A percentile compares a stretch with the other conserved stretches of the same genome.
Conservation (phyloP, 768 basidiomycete species). For the Lactifluus hygrophoroides region DNA sequence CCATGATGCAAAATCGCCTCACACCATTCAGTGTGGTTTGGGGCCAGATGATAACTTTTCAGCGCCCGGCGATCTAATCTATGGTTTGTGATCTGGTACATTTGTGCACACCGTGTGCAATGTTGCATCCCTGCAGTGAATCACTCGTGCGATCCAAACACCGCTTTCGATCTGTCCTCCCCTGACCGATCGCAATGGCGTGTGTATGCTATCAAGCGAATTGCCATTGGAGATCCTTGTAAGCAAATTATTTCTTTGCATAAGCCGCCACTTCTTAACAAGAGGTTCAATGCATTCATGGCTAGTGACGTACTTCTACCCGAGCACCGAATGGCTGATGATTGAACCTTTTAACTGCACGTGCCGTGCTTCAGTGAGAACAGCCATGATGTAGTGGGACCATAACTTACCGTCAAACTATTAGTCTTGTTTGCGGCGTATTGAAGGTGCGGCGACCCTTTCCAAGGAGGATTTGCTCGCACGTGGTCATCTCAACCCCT, state of each 20-base stretch:
- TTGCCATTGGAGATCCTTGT: constrained; percentile 33
- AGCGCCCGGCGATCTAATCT: constrained; percentile 52
- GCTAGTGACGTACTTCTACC: constrained; percentile 53
- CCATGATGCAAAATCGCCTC: constrained; percentile 35
- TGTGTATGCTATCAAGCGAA: constrained; percentile 34
- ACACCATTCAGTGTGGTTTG: constrained; percentile 43
- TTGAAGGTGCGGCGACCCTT: constrained; percentile 1
- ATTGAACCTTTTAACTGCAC: constrained; percentile 49
- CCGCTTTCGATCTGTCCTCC: constrained; percentile 44
- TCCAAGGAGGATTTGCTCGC: not conserved
- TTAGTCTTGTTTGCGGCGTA: constrained; percentile 6
- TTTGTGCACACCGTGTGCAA: not conserved
- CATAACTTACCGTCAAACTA: not conserved
- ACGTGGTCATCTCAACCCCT: not conserved
- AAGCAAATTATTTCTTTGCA: constrained; percentile 30
- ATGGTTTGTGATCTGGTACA: constrained; percentile 43
- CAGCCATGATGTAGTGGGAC: not conserved
- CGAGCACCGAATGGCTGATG: constrained; percentile 65
- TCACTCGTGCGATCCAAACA: constrained; percentile 56
- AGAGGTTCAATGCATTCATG: not conserved
- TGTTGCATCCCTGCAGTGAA: constrained; percentile 35
- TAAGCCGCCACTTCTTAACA: constrained; percentile 15
- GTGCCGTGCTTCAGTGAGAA: constrained; percentile 30
- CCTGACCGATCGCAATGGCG: constrained; percentile 44
- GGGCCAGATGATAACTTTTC: constrained; percentile 40